Base-by-base conservation (phyloP, 805 yeast species). In the Kurtzmaniella cleridarum region DNA sequence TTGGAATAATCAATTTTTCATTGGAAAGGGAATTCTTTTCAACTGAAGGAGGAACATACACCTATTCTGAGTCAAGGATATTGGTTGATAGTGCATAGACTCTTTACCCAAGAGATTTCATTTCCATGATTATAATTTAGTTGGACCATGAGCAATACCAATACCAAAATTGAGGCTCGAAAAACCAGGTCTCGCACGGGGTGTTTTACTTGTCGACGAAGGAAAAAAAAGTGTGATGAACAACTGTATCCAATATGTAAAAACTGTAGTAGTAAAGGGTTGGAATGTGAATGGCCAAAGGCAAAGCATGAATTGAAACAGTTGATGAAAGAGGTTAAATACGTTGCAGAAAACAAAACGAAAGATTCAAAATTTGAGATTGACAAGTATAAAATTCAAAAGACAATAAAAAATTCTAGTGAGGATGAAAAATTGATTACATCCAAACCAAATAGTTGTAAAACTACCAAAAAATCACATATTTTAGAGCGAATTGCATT, bases 141-240 rank as follows among this genome's bases (percentile, higher is more conserved):
- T 8, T 20, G 5, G 24, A 20, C 24, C 24, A 20, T 20, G 24
- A 20, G 8, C 24, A 8, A 8, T 5, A 8, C 5, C 24, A 8
- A 20, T 8, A 8, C 24, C 24, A 20, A 20, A 20, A 5, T 20
- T 20, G 24, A 20, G 24, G 5, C 24, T 20, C 31, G 36, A 32
- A 50, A 40, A 41, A 46, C 55, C 9, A 46, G 64, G 34, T 52
- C 60, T 6, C 45, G 64, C 28, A 55, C 60, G 5, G 66, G 66
- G 5, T 61, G 66, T 34, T 44, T 49, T 30, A 57, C 63, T n/a
- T 59, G 64, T 45, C 49, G 62, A 14, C 44, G 43, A 35, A 47
- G 58, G 11, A 53, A 51, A 43, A 58, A 54, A 44, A 59, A 57
- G 44, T 60, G 65, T 45, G 65, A 60, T 42, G 65, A 60, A 43